Evolutionary conservation across 495 filamentous ascomycete genomes (phyloP).

Genomic region (Baudoinia panamericana): DNA sequence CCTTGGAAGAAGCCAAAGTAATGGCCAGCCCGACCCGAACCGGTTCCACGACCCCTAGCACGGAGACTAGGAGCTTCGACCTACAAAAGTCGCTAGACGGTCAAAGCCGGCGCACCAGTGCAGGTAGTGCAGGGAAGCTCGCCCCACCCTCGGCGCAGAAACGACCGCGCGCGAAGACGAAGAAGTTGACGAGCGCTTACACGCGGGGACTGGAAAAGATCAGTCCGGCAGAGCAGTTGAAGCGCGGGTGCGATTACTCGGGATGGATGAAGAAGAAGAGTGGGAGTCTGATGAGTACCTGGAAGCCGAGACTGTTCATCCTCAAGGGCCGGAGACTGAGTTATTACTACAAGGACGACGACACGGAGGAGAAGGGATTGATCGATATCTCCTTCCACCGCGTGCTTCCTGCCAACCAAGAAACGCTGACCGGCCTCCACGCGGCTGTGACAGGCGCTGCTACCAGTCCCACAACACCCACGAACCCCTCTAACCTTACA

Average conservation of each 20-base stretch:
- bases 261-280: slow-evolving; percentile 99
- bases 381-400: slow-evolving; percentile 97
- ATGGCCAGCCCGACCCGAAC: slow-evolving; percentile 57
- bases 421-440: slow-evolving; percentile 76
- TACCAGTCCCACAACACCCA: slow-evolving; percentile 55
- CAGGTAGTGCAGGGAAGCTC: slow-evolving; percentile 8
- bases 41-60: slow-evolving; percentile 64
- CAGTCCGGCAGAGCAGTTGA: slow-evolving; percentile 69
- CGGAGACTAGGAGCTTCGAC: slow-evolving; percentile 33
- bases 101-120: slow-evolving; percentile 13
- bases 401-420: slow-evolving; percentile 87
- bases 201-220: slow-evolving; percentile 74
- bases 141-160: slow-evolving; percentile 9
- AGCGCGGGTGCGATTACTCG: slow-evolving; percentile 67
- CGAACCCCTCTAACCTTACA: slow-evolving; percentile 47
- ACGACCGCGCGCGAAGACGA: slow-evolving; percentile 45
- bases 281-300: slow-evolving; percentile 86
- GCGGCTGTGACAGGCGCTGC: slow-evolving; percentile 82
- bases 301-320: slow-evolving; percentile 91
- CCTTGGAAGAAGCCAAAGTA: slow-evolving; percentile 51
- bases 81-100: slow-evolving; percentile 19
- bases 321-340: slow-evolving; percentile 80
- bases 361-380: slow-evolving; percentile 81
- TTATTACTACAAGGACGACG: slow-evolving; percentile 91
- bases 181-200: slow-evolving; percentile 92